Percentiles rank a stretch among this genome's conserved stretches.
Evolutionary conservation across 768 basidiomycete genomes (phyloP).

Genomic region (Scleroderma citrinum): DNA sequence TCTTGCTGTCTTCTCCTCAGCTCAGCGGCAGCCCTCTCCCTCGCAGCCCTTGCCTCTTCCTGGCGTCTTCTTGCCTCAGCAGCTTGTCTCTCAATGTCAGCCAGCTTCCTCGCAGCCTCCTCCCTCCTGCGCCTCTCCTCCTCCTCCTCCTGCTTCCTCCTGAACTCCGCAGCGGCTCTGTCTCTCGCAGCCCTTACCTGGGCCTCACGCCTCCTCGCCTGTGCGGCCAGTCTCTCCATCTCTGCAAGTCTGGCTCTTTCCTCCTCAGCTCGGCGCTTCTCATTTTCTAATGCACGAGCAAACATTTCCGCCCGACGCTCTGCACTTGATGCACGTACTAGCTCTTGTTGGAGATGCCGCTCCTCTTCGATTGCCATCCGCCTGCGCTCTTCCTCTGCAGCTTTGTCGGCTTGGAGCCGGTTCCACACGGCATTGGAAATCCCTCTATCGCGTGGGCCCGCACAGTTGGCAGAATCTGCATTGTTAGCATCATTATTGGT

Average conservation of each 20-base stretch:
- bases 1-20: conserved; percentile 29
- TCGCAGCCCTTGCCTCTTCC: conserved; percentile 14
- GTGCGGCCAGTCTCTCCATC: conserved; percentile 21
- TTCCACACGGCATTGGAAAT: conserved; percentile 48
- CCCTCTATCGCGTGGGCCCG: conserved; percentile 40
- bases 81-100: not conserved
- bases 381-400: conserved; percentile 17
- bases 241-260: conserved; percentile 14
- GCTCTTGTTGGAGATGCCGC: conserved; percentile 11
- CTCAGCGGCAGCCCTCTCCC: conserved; percentile 19
- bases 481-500: not conserved
- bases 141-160: not conserved
- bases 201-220: conserved; percentile 23
- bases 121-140: not conserved
- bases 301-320: conserved; percentile 6
- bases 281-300: conserved; percentile 8
- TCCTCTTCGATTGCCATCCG: conserved; percentile 14
- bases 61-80: not conserved
- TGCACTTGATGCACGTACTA: conserved; percentile 11
- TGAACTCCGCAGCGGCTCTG: not conserved
- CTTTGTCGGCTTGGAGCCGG: conserved; percentile 37
- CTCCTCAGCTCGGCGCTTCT: conserved; percentile 16
- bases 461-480: not conserved
- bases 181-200: not conserved
- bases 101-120: not conserved